Evolutionary conservation across 768 basidiomycete genomes (phyloP), one percentile per base, ranked within the genome.

Genomic region (Symmetrospora coprosmae): DNA sequence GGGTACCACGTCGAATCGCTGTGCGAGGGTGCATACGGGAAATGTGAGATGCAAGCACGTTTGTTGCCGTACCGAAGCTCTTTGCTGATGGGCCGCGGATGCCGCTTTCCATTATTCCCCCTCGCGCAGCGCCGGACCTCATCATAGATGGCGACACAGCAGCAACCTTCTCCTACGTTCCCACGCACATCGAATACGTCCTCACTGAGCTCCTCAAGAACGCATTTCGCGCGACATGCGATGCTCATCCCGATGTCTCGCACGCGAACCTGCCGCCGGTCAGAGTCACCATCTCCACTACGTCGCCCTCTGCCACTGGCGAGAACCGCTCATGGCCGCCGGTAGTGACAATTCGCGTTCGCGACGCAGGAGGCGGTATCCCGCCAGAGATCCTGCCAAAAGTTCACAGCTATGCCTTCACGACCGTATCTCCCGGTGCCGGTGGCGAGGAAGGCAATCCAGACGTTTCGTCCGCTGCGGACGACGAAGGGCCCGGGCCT

Each of bases 141-240:
- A 65, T 80, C 1, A 77, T 91, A 40, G 82, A 89, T 60, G 88
- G 88, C 0, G 76, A 81, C 52, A 70, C 74, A 34, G 80, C 84
- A 61, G 78, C 46, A 17, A 5, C 37, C 38, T 38, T 39, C 67
- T 87, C 87, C 25, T 88, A 87, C 68, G 81, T 90, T 37, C 87
- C 89, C 2, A 84, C 87, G 1, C 89, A 91, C 70, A 77, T 91
- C 34, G 88, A 91, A 71, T 91, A 90, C 70, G 86, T 89, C 66
- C 74, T 89, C 53, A 91, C 88, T 1, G 88, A 91, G 71, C 80
- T 91, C 38, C 77, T 91, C 38, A 91, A 91, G 73, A 91, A 91
- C 69, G 80, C 87, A 0, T 91, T 87, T 73, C 82, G 88, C 31
- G 88, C 88, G 7, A 88, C 86, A 1, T 82, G 87, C 25, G 88